A percentile compares a stretch with the other conserved stretches of the same genome.
Evolutionary conservation across 257 asterid genomes (phyloP).

Genomic region (Nicotiana obtusifolia): DNA sequence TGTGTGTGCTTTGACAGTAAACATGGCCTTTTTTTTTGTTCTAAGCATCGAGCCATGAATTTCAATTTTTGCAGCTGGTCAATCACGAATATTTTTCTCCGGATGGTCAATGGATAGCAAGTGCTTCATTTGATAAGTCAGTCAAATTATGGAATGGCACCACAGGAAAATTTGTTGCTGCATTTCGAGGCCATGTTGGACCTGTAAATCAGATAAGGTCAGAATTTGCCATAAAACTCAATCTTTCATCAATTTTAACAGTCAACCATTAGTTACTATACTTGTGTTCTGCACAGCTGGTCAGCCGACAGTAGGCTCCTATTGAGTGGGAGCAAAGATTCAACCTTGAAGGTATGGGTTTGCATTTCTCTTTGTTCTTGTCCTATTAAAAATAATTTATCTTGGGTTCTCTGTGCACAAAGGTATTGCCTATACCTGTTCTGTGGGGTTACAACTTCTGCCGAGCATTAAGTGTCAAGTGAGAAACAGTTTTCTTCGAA

Average conservation of each 20-base stretch:
- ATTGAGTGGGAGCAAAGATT: slow-evolving; percentile 95
- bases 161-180: slow-evolving; percentile 82
- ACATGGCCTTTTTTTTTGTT: neutral
- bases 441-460: neutral
- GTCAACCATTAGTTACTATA: slow-evolving; percentile 11
- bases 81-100: slow-evolving; percentile 97
- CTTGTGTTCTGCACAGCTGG: slow-evolving; percentile 57
- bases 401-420: neutral
- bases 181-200: slow-evolving; percentile 93
- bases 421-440: neutral
- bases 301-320: slow-evolving; percentile 95
- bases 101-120: slow-evolving; percentile 92
- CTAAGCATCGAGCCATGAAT: slow-evolving; percentile 1
- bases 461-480: neutral
- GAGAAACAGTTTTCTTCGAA: neutral
- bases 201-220: slow-evolving; percentile 97
- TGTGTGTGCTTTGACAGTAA: neutral
- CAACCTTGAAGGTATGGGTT: slow-evolving; percentile 71
- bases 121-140: slow-evolving; percentile 95
- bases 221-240: neutral
- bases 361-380: neutral
- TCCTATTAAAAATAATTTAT: neutral
- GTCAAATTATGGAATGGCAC: slow-evolving; percentile 92
- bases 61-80: slow-evolving; percentile 57
- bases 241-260: neutral